Evolutionary conservation across 441 rosid species (phyloP).

Genomic region (Gossypium davidsonii): DNA sequence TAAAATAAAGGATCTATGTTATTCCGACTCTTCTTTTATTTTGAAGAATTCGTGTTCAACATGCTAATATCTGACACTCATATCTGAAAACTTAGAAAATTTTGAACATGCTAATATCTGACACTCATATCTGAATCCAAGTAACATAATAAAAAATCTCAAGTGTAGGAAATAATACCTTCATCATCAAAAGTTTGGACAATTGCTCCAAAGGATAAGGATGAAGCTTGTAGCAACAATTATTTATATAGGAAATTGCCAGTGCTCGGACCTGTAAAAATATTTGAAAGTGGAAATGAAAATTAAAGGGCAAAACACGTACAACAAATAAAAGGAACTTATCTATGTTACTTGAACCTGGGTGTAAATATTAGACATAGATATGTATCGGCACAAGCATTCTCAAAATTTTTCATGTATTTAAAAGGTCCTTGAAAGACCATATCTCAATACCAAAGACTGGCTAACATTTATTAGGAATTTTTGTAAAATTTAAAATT

Average conservation of each 20-base stretch:
- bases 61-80: neutral
- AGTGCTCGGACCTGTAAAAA: slow-evolving; percentile 50
- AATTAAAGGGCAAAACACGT: neutral
- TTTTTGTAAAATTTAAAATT: neutral
- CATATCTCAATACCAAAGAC: neutral
- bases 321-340: neutral
- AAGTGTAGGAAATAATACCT: slow-evolving; percentile 30
- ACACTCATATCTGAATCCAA: neutral
- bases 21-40: neutral
- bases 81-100: neutral
- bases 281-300: slow-evolving; percentile 5
- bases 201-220: slow-evolving; percentile 62
- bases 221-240: slow-evolving; percentile 79
- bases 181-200: slow-evolving; percentile 64
- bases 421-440: neutral
- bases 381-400: neutral
- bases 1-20: neutral
- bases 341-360: neutral
- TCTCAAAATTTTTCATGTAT: neutral
- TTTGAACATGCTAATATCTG: neutral
- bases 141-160: neutral
- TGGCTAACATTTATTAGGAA: neutral
- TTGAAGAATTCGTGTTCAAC: neutral
- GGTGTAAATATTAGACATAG: neutral
- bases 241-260: slow-evolving; percentile 58